Percentiles rank a stretch among this genome's conserved stretches.
Evolutionary conservation across 306 rosid genomes (phyloP).

Genomic region (Benincasa hispida): DNA sequence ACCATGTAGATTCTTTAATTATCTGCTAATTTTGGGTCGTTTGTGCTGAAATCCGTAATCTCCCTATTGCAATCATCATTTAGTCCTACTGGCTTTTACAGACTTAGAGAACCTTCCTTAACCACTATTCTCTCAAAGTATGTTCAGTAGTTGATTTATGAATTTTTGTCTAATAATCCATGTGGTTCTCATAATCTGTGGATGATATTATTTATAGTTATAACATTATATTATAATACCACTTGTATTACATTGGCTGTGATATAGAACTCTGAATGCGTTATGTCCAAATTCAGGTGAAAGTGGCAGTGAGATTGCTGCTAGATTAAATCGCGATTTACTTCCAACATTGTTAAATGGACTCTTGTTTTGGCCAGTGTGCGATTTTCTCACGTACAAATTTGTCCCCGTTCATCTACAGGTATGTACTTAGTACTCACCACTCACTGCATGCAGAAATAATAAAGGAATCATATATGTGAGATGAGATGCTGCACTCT

Average conservation of each 20-base stretch:
- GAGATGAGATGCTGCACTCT: background rate
- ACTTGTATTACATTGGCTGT: background rate
- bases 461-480: background rate
- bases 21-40: background rate
- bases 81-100: background rate
- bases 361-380: conserved; percentile 52
- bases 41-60: background rate
- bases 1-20: background rate
- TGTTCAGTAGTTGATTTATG: background rate
- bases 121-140: background rate
- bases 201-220: background rate
- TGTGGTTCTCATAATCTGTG: background rate
- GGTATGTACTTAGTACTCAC: conserved; percentile 18
- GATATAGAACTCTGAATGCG: background rate
- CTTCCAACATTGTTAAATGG: conserved; percentile 52
- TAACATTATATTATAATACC: background rate
- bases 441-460: background rate
- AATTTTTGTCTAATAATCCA: background rate
- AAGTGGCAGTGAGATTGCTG: conserved; percentile 26
- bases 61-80: background rate
- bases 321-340: conserved; percentile 52
- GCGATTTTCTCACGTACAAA: conserved; percentile 61
- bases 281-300: conserved; percentile 37
- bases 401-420: conserved; percentile 56
- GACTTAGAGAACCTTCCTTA: background rate